phyloP scores from a whole-genome alignment of 495 filamentous ascomycete species.

The Trypethelium eluteriae region DNA sequence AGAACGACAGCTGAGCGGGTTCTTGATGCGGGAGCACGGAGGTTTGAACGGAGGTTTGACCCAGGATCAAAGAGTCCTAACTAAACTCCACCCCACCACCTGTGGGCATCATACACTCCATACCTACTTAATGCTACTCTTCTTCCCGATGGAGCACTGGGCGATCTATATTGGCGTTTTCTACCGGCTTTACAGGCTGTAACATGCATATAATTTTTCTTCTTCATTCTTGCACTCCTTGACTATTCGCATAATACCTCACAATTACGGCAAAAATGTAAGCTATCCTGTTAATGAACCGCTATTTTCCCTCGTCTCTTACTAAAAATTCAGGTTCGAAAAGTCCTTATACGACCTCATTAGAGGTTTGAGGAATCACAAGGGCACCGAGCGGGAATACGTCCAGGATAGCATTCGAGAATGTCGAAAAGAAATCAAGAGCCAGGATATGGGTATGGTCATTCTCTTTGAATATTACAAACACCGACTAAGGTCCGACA shows the following conservation, averaged over 20 bases:
- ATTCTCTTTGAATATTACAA: background rate
- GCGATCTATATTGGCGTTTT: background rate
- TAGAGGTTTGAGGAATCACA: conserved; percentile 84
- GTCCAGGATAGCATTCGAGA: conserved; percentile 84
- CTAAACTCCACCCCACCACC: conserved; percentile 2
- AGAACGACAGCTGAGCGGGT: background rate
- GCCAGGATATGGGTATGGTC: conserved; percentile 75
- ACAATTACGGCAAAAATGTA: background rate
- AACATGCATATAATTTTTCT: background rate
- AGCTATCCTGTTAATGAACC: background rate
- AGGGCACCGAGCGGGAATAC: conserved; percentile 87
- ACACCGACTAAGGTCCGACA: conserved; percentile 36
- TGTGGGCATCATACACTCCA: background rate
- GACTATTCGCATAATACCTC: background rate
- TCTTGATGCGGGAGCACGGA: background rate
- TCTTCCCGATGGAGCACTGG: background rate
- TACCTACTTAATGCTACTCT: background rate
- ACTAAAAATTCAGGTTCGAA: conserved; percentile 67
- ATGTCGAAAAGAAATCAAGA: conserved; percentile 84
- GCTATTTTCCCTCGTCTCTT: background rate
- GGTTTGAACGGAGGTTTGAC: background rate
- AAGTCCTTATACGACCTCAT: conserved; percentile 99
- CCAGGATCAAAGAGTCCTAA: background rate
- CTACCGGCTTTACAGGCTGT: background rate
- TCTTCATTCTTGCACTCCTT: background rate